phyloP scores from a whole-genome alignment of 228 moss, liverwort and hornwort genomes.

The Sphagnum fallax region DNA sequence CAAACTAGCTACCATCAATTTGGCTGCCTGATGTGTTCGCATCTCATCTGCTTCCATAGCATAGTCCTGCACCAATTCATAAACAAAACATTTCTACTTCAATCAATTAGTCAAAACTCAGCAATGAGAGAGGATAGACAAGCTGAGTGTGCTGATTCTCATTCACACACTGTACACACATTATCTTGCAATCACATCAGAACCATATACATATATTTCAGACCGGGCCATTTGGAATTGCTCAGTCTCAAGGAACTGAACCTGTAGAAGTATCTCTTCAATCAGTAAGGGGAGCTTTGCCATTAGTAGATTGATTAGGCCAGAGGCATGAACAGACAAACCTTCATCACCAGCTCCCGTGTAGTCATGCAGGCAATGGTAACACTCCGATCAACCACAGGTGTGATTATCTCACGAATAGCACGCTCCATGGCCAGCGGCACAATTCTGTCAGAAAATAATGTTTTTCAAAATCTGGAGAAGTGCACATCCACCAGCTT shows the following conservation, averaged over 20 bases:
- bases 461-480: conserved; percentile 3
- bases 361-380: conserved; percentile 99
- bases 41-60: conserved; percentile 93
- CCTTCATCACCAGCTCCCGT: conserved; percentile 96
- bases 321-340: conserved; percentile 10
- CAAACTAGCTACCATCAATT: conserved; percentile 95
- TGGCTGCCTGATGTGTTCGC: conserved; percentile 80
- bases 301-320: no score
- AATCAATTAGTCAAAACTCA: no score
- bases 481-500: no score
- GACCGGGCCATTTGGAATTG: no score
- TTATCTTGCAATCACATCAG: no score
- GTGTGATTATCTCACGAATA: conserved; percentile 87
- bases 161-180: no score
- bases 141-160: no score
- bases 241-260: no score
- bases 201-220: no score
- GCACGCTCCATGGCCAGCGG: conserved; percentile 97
- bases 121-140: no score
- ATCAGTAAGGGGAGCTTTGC: no score
- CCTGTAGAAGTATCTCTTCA: no score
- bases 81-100: not conserved
- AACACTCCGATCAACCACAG: conserved; percentile 93
- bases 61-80: conserved; percentile 57
- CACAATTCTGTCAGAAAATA: conserved; percentile 60